A percentile compares a stretch with the other conserved stretches of the same genome.
These are phyloP conservation scores for Pythium volutum DNA, from an alignment of 352 stramenopile genomes.

Conservation along the genomic window DNA sequence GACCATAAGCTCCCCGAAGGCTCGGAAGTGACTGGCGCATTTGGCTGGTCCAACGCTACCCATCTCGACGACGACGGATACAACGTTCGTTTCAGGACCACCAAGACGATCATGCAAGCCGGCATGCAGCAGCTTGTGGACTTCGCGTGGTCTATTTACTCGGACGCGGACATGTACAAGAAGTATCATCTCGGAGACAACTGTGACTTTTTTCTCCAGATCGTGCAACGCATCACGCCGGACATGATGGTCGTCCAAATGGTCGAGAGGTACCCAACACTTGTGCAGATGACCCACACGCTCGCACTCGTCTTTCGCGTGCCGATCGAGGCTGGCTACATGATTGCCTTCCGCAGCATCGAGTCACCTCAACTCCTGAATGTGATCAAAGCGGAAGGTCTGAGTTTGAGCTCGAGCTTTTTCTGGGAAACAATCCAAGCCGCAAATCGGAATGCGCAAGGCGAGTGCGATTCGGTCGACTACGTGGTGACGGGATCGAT, in stretches of 20 bases:
- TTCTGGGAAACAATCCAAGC: conserved; percentile 10
- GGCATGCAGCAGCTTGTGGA: background rate
- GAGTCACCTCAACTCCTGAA: background rate
- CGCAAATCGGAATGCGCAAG: background rate
- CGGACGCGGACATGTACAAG: background rate
- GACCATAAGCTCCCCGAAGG: background rate
- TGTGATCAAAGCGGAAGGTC: background rate
- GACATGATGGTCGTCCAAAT: conserved; percentile 13
- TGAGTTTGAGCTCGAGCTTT: conserved; percentile 5
- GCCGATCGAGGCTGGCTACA: background rate
- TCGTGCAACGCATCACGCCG: conserved; percentile 12
- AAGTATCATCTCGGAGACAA: conserved; percentile 1
- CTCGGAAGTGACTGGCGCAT: background rate
- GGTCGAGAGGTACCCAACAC: conserved; percentile 9
- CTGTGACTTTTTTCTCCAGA: conserved; percentile 6
- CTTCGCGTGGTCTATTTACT: conserved; percentile 5
- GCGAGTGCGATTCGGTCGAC: background rate
- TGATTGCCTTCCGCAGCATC: background rate
- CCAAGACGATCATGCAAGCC: background rate
- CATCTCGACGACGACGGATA: background rate
- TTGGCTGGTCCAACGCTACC: background rate
- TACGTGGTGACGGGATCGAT: no score
- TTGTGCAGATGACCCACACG: background rate
- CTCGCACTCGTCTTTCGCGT: conserved; percentile 15
- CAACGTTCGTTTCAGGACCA: background rate